Evolutionary conservation across 2,329 filamentous ascomycete species (phyloP), one percentile per base, ranked within the genome.

Genomic region (Ramularia endophylla): DNA sequence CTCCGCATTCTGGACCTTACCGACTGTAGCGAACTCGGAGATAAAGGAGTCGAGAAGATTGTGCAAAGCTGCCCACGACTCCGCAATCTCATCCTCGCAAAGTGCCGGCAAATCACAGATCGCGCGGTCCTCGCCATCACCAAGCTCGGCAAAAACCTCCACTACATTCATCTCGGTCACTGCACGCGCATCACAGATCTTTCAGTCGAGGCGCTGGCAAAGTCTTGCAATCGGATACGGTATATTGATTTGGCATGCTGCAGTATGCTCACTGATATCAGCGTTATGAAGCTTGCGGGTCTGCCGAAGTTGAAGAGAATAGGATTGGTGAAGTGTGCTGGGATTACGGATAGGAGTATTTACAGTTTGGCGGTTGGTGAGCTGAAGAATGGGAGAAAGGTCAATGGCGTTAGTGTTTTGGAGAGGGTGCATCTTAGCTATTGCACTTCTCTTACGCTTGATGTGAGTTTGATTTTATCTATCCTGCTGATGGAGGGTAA

Each of bases 201-300:
- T 27, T 89, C 87, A 1, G 87, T 98, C 13, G 85, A 85, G 55
- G 81, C 81, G 41, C 73, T 98, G 22, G 87, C 95, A 28, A 81
- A 83, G 52, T 73, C 73, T 39, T 98, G 92, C 71, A 97, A 90
- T 58, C 80, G 92, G 17, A 97, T 98, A 52, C 79, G 92, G 41
- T 98, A 98, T 62, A 98, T 98, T 50, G 92, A 98, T 61, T 71
- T 98, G 31, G 92, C 92, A n/a, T 97, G 92, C 68, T 98, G 92
- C 65, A 78, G 77, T 11, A 82, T 87, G 54, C 71, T 98, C 46
- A 97, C 92, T 0, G 92, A 98, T 55, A 74, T 76, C 8, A 95
- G 89, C 16, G 84, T 98, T 12, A 83, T 77, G 48, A 83, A 87
- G 50, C 72, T 98, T 27, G 89, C 92, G 4, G 79, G 79, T 11